A percentile compares a stretch with the other conserved stretches of the same genome.
phyloP scores from a whole-genome alignment of 306 rosid species.

The Malus sieversii region DNA sequence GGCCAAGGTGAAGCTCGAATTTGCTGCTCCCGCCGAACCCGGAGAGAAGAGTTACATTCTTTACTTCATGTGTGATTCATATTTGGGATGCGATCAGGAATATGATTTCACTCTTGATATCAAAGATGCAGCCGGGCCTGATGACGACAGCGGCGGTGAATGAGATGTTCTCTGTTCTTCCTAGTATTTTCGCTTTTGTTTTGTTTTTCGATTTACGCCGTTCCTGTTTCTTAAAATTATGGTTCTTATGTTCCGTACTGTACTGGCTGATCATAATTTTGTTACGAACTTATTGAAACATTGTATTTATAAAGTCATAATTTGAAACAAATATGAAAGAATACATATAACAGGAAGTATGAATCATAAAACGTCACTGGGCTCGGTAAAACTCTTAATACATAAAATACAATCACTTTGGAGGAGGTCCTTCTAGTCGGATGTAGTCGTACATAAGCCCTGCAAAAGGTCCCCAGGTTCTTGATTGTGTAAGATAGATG shows the following conservation, averaged over 20 bases:
- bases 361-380: too few relatives aligned
- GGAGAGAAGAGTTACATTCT: slow-evolving; percentile 70
- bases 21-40: slow-evolving; percentile 61
- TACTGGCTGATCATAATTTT: background rate
- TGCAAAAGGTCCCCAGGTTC: slow-evolving; percentile 9
- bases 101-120: slow-evolving; percentile 58
- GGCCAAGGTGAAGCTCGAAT: slow-evolving; percentile 66
- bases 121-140: slow-evolving; percentile 40
- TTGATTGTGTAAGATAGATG: slow-evolving; percentile 51
- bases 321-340: too few relatives aligned
- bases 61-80: slow-evolving; percentile 92
- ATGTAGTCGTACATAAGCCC: slow-evolving; percentile 83
- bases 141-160: slow-evolving; percentile 37
- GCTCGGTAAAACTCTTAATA: too few relatives aligned
- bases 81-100: slow-evolving; percentile 94
- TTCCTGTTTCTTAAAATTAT: background rate
- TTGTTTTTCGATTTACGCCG: background rate
- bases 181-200: background rate
- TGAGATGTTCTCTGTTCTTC: background rate
- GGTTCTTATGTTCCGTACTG: background rate
- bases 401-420: background rate
- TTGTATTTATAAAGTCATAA: background rate
- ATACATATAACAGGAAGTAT: too few relatives aligned
- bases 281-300: background rate
- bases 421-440: slow-evolving; percentile 64